These are phyloP conservation scores for Ligustrum vulgare DNA, from an alignment of 257 asterid genomes.

Conservation along the genomic window DNA sequence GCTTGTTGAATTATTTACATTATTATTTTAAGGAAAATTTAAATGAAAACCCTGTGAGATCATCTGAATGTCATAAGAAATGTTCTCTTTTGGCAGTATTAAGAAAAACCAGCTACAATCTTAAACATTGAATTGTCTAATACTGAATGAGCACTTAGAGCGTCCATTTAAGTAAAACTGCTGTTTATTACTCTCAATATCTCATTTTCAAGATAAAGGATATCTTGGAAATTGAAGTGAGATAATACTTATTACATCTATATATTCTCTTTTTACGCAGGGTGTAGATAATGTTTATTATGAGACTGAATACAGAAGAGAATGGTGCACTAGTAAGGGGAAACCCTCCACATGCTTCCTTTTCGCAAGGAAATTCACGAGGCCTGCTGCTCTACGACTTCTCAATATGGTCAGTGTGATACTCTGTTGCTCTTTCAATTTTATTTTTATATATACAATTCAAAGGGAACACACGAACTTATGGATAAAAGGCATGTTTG, in stretches of 20 bases:
- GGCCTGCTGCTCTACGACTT: slow-evolving; percentile 88
- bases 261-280: slow-evolving; percentile 32
- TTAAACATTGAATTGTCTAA: too few relatives aligned
- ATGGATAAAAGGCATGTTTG: background rate
- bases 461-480: background rate
- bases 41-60: background rate
- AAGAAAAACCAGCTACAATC: too few relatives aligned
- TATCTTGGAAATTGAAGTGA: background rate
- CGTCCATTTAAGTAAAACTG: background rate
- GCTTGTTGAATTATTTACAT: background rate
- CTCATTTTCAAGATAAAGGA: background rate
- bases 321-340: slow-evolving; percentile 95
- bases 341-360: slow-evolving; percentile 93
- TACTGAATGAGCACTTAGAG: too few relatives aligned
- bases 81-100: background rate
- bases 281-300: slow-evolving; percentile 74
- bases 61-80: background rate
- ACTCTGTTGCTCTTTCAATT: background rate
- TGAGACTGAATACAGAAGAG: slow-evolving; percentile 92
- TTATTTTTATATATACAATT: background rate
- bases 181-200: background rate
- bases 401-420: slow-evolving; percentile 63
- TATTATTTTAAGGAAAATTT: background rate
- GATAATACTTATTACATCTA: background rate
- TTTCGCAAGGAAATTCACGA: slow-evolving; percentile 85